Conservation (phyloP, 495 filamentous ascomycete species). For the Penicillium ochrochloron region DNA sequence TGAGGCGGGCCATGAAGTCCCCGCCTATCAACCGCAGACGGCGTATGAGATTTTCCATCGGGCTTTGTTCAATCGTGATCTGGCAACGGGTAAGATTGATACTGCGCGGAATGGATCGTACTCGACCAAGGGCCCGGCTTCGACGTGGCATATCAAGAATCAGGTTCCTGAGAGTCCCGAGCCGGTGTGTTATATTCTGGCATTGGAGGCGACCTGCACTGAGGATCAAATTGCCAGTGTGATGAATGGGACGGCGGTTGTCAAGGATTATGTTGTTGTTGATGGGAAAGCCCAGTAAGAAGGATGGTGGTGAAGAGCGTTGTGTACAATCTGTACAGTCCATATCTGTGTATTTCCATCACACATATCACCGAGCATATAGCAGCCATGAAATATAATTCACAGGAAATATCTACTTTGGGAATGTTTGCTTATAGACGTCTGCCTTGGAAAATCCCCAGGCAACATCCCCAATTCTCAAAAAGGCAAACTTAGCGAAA, state of each 20-base stretch:
- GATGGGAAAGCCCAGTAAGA: constrained; percentile 8
- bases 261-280: constrained; percentile 56
- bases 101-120: constrained; percentile 47
- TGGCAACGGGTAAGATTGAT: constrained; percentile 58
- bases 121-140: constrained; percentile 51
- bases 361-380: not conserved
- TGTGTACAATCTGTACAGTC: not conserved
- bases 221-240: constrained; percentile 53
- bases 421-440: not conserved
- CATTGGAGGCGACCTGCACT: constrained; percentile 46
- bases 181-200: constrained; percentile 53
- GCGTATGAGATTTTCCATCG: constrained; percentile 61
- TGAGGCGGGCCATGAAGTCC: constrained; percentile 65
- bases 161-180: constrained; percentile 42
- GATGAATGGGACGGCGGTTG: constrained; percentile 49
- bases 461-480: not conserved
- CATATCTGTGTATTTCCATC: not conserved
- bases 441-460: not conserved
- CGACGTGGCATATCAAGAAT: constrained; percentile 58
- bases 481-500: not conserved
- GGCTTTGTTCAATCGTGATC: constrained; percentile 55
- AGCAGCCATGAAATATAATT: not conserved
- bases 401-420: not conserved
- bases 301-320: not conserved
- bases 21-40: constrained; percentile 61